These are phyloP conservation scores for Elaeis oleifera DNA, from an alignment of 202 grass and related monocot species.

Conservation along the genomic window DNA sequence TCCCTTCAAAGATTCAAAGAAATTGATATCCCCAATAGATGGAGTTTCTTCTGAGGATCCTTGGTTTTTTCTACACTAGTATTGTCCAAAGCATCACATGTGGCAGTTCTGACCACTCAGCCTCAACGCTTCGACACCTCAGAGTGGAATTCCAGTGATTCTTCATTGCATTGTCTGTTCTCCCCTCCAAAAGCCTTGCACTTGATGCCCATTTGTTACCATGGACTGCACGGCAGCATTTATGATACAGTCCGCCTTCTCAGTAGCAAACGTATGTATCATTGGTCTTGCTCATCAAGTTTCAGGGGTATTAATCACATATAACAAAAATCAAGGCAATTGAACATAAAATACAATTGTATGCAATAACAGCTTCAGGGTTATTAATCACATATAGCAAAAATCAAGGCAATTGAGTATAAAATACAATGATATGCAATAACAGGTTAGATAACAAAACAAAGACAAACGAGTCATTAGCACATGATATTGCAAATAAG, in stretches of 20 bases:
- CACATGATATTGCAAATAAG: no score
- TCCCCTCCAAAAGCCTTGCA: slow-evolving; percentile 70
- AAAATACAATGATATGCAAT: no score
- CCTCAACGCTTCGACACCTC: slow-evolving; percentile 44
- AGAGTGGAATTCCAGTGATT: slow-evolving; percentile 99
- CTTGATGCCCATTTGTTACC: slow-evolving; percentile 91
- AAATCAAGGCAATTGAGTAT: no score
- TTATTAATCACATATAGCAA: no score
- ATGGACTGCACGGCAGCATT: slow-evolving; percentile 59
- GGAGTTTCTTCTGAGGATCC: slow-evolving; percentile 40
- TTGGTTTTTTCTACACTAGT: slow-evolving; percentile 28
- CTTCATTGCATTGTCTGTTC: slow-evolving; percentile 97
- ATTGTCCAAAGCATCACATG: slow-evolving; percentile 26
- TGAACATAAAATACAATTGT: no score
- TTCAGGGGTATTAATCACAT: no score
- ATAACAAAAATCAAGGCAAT: no score
- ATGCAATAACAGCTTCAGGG: no score
- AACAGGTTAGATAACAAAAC: no score
- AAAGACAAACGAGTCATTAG: no score
- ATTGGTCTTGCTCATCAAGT: no score
- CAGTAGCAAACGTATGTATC: slow-evolving; percentile 26
- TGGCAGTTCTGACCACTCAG: slow-evolving; percentile 25
- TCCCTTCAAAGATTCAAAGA: slow-evolving; percentile 33
- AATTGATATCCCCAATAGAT: slow-evolving; percentile 30
- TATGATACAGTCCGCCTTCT: slow-evolving; percentile 73